Evolutionary conservation across 2,329 filamentous ascomycete species (phyloP).

Genomic region (Talaromyces sp.): DNA sequence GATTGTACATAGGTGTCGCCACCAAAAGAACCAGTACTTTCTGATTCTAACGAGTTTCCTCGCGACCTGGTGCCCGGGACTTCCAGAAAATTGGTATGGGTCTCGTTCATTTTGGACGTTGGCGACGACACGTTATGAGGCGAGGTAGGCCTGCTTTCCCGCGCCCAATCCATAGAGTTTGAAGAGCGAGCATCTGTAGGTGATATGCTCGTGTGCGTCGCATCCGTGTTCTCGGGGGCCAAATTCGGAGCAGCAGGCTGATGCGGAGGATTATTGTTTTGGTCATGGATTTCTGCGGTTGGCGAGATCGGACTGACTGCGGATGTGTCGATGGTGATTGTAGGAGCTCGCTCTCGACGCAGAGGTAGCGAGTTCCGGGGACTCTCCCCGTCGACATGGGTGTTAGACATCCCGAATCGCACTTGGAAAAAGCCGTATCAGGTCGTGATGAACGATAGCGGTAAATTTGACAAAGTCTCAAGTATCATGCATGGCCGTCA

Average conservation of each 20-base stretch:
- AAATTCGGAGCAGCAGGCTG: constrained; percentile 26
- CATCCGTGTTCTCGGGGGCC: constrained; percentile 22
- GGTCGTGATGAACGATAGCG: background rate
- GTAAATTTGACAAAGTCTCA: background rate
- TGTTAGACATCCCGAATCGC: constrained; percentile 22
- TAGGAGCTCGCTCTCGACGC: constrained; percentile 43
- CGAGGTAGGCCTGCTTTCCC: constrained; percentile 57
- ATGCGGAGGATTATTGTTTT: constrained; percentile 25
- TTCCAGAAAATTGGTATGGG: constrained; percentile 52
- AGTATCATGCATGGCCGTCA: background rate
- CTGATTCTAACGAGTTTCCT: constrained; percentile 60
- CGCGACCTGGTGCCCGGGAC: constrained; percentile 59
- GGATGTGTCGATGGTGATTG: constrained; percentile 54
- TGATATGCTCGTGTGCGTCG: constrained; percentile 27
- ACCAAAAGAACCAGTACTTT: constrained; percentile 49
- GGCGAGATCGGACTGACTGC: constrained; percentile 36
- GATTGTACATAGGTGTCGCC: constrained; percentile 48
- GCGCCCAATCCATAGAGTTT: constrained; percentile 53
- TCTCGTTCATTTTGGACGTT: constrained; percentile 47
- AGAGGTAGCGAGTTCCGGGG: constrained; percentile 25
- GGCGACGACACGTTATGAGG: constrained; percentile 64
- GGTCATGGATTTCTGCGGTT: background rate
- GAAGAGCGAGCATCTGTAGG: constrained; percentile 48
- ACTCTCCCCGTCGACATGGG: constrained; percentile 21
- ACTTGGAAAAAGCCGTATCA: background rate